These are phyloP conservation scores for Colletotrichum coccodes DNA, from an alignment of 2,329 filamentous ascomycete genomes.

Conservation along the genomic window DNA sequence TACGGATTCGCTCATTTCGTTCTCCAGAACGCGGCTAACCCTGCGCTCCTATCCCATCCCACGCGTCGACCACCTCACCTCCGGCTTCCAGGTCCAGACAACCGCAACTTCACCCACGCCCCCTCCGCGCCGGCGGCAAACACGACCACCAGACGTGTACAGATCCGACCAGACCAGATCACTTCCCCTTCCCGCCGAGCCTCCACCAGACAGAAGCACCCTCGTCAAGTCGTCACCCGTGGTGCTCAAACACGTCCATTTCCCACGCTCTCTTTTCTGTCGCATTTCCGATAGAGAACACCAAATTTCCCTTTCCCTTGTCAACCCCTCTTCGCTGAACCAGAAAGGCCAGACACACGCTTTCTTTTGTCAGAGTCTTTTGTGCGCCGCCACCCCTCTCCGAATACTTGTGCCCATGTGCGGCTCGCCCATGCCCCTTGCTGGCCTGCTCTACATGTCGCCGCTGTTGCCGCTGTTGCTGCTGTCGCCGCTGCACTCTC, in stretches of 20 bases:
- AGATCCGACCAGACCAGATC: neutral
- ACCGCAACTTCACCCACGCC: constrained; percentile 5
- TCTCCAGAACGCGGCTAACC: neutral
- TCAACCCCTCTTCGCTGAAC: constrained; percentile 9
- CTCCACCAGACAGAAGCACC: neutral
- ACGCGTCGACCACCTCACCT: constrained; percentile 12
- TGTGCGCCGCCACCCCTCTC: neutral
- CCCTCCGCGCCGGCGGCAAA: constrained; percentile 2
- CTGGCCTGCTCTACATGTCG: constrained; percentile 29
- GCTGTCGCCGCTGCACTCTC: constrained; percentile 11
- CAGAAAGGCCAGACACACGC: neutral
- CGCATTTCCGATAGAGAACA: constrained; percentile 4
- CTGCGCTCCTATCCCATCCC: constrained; percentile 11
- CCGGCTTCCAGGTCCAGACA: neutral
- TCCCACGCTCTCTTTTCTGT: neutral
- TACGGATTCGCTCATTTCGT: neutral
- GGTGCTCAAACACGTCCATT: constrained; percentile 8
- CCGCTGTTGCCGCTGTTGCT: constrained; percentile 16
- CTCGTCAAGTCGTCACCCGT: neutral
- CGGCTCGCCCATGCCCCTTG: constrained; percentile 25
- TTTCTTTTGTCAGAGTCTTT: neutral
- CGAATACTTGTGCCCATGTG: constrained; percentile 13
- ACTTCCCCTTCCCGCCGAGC: neutral
- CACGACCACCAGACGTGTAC: neutral
- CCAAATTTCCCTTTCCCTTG: constrained; percentile 18